Conservation (phyloP, 768 basidiomycete species). For the Collybia sp. region DNA sequence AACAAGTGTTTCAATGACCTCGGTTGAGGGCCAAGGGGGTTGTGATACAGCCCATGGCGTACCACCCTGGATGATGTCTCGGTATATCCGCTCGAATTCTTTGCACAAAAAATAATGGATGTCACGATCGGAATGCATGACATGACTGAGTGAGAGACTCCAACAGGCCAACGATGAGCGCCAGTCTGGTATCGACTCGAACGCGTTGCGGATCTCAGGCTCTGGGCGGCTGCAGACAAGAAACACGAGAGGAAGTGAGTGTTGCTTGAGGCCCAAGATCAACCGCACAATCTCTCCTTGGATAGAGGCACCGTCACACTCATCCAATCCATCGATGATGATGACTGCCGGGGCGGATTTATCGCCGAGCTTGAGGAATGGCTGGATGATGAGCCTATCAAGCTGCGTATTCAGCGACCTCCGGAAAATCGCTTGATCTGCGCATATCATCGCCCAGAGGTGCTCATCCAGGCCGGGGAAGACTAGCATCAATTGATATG, state of each 20-base stretch:
- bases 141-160: constrained; percentile 3
- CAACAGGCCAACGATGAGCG: constrained; percentile 1
- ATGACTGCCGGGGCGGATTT: constrained; percentile 1
- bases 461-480: constrained; percentile 2
- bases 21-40: not conserved
- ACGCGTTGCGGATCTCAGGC: constrained; percentile 3
- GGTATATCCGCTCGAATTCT: not conserved
- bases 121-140: constrained; percentile 5
- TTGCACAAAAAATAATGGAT: constrained; percentile 2
- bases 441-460: constrained; percentile 2
- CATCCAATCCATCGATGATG: constrained; percentile 7
- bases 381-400: constrained; percentile 4
- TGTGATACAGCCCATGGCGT: constrained; percentile 3
- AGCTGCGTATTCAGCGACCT: not conserved
- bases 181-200: constrained; percentile 4
- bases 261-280: constrained; percentile 2
- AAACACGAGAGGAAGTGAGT: constrained; percentile 3
- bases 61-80: no score
- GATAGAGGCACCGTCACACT: constrained; percentile 3
- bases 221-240: constrained; percentile 6
- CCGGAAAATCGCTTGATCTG: constrained; percentile 3
- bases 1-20: constrained; percentile 1
- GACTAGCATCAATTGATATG: constrained; percentile 6
- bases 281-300: constrained; percentile 5
- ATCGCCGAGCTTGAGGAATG: not conserved